Evolutionary conservation across 176 grass and related monocot species (phyloP).

Genomic region (Cymbopogon citratus): DNA sequence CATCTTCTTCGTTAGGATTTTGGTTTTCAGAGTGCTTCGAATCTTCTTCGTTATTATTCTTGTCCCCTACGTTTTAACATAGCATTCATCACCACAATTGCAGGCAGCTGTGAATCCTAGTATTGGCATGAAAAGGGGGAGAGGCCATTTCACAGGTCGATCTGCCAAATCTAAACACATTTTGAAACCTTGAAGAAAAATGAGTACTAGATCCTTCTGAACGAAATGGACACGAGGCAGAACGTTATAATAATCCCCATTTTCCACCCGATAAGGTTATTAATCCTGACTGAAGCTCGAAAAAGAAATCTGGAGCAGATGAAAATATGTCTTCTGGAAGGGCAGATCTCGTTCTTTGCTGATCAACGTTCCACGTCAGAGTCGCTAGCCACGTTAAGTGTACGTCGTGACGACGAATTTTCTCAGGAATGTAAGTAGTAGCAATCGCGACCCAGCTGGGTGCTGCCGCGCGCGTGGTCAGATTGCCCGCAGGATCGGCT

Average conservation of each 20-base stretch:
- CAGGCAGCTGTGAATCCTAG: no score
- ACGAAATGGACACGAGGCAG: neutral
- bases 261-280: neutral
- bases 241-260: neutral
- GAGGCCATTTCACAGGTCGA: no score
- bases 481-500: neutral
- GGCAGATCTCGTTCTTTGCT: neutral
- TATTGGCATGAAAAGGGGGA: no score
- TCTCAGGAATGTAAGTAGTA: neutral
- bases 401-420: neutral
- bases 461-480: neutral
- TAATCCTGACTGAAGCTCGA: neutral
- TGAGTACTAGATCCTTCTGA: neutral
- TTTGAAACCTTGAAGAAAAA: no score
- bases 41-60: no score
- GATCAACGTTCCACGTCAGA: neutral
- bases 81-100: no score
- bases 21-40: no score
- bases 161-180: no score
- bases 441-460: neutral
- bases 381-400: neutral
- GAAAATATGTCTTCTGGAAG: neutral
- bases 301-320: neutral
- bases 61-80: no score
- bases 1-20: no score